Percentiles rank a stretch among this genome's conserved stretches.
Evolutionary conservation across 2,329 filamentous ascomycete species (phyloP).

Genomic region (Arthrinium puccinioides): DNA sequence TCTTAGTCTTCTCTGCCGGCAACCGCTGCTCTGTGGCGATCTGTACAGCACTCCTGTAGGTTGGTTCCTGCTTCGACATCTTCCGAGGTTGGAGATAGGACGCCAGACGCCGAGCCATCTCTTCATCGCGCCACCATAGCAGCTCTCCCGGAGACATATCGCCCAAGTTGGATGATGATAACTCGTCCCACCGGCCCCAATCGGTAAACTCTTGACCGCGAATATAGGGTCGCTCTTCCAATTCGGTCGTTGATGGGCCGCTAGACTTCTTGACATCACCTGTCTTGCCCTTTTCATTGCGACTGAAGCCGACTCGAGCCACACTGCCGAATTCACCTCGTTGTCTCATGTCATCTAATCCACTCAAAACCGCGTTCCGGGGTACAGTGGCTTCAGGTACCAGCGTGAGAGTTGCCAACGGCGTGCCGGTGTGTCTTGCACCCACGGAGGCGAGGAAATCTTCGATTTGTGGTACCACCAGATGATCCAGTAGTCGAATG

Average conservation of each 20-base stretch:
- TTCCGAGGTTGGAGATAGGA: slow-evolving; percentile 22
- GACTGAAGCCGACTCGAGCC: slow-evolving; percentile 9
- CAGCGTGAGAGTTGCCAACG: slow-evolving; percentile 34
- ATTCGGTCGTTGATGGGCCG: slow-evolving; percentile 2
- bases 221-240: slow-evolving; percentile 10
- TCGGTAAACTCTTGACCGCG: slow-evolving; percentile 30
- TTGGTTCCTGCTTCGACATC: slow-evolving; percentile 1
- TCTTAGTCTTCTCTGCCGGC: slow-evolving; percentile 24
- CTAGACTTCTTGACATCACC: slow-evolving; percentile 1
- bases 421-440: slow-evolving; percentile 20
- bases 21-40: slow-evolving; percentile 20
- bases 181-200: slow-evolving; percentile 35
- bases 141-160: slow-evolving; percentile 2
- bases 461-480: slow-evolving; percentile 34
- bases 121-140: slow-evolving; percentile 42
- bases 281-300: neutral
- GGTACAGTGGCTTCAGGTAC: slow-evolving; percentile 35
- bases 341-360: slow-evolving; percentile 18
- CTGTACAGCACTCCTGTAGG: slow-evolving; percentile 17
- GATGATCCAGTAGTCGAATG: slow-evolving; percentile 27
- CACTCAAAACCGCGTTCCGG: slow-evolving; percentile 14
- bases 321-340: slow-evolving; percentile 18
- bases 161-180: slow-evolving; percentile 4
- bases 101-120: slow-evolving; percentile 37
- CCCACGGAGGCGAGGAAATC: slow-evolving; percentile 32